phyloP scores from a whole-genome alignment of 768 basidiomycete genomes.

The Psilocybe cyanescens region DNA sequence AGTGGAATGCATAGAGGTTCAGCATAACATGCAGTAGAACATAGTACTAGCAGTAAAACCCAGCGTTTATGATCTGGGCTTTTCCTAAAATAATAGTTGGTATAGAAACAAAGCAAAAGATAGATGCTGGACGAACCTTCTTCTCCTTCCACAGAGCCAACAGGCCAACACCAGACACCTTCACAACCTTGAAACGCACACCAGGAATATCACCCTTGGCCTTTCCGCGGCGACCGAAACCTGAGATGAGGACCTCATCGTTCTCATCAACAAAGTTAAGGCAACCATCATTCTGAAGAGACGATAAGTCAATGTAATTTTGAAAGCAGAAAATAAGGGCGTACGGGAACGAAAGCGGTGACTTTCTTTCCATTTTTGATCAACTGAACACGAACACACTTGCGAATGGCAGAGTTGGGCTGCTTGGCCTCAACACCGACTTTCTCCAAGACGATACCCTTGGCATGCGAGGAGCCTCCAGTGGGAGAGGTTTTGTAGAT shows the following conservation, averaged over 20 bases:
- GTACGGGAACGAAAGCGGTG: constrained; percentile 97
- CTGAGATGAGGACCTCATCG: constrained; percentile 99
- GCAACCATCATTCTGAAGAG: constrained; percentile 87
- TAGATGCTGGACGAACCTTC: constrained; percentile 64
- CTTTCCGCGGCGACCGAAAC: constrained; percentile 99
- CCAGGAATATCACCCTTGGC: constrained; percentile 99
- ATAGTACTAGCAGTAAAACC: constrained; percentile 16
- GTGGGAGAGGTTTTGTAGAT: constrained; percentile 99
- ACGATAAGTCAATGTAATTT: constrained; percentile 1
- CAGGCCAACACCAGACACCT: constrained; percentile 99
- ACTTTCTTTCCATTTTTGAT: constrained; percentile 99
- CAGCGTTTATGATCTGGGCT: constrained; percentile 60
- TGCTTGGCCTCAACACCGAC: constrained; percentile 99
- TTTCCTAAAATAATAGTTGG: constrained; percentile 53
- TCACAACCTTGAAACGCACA: constrained; percentile 99
- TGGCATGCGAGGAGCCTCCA: constrained; percentile 98
- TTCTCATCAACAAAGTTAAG: constrained; percentile 99
- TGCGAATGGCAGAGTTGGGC: constrained; percentile 99
- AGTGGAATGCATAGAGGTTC: constrained; percentile 16
- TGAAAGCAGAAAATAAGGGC: constrained; percentile 33
- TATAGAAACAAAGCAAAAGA: background rate
- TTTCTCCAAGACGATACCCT: constrained; percentile 99
- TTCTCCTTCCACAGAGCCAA: constrained; percentile 99
- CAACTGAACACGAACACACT: constrained; percentile 99
- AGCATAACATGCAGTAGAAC: constrained; percentile 14